A percentile compares a stretch with the other conserved stretches of the same genome.
phyloP scores from a whole-genome alignment of 768 basidiomycete genomes.

The Porphyrellus cyaneotinctus region DNA sequence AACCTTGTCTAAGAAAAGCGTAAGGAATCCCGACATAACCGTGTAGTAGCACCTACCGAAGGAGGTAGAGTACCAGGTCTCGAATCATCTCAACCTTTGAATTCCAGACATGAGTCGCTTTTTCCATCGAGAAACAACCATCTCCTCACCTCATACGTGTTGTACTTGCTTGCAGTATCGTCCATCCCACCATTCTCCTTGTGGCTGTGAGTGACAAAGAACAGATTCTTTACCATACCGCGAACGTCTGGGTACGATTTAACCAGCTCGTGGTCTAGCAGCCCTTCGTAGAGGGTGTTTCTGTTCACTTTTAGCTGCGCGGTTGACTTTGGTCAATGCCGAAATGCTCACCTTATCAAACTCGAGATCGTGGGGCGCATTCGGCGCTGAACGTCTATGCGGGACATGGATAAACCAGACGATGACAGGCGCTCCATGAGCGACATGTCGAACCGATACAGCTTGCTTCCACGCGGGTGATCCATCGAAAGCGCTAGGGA shows the following conservation, averaged over 20 bases:
- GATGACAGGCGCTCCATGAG: constrained; percentile 69
- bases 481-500: constrained; percentile 64
- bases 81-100: constrained; percentile 44
- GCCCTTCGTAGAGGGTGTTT: constrained; percentile 55
- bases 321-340: not conserved
- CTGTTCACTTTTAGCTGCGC: constrained; percentile 25
- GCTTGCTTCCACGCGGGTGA: constrained; percentile 45
- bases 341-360: constrained; percentile 30
- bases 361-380: constrained; percentile 71
- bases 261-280: constrained; percentile 57
- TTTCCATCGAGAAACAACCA: not conserved
- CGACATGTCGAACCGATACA: constrained; percentile 68
- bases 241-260: constrained; percentile 49
- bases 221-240: constrained; percentile 61
- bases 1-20: constrained; percentile 39
- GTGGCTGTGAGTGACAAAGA: constrained; percentile 62
- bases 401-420: constrained; percentile 60
- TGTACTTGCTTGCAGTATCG: constrained; percentile 64
- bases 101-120: constrained; percentile 1
- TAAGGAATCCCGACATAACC: not conserved
- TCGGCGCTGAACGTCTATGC: constrained; percentile 65
- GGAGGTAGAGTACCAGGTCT: constrained; percentile 51
- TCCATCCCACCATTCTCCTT: constrained; percentile 55
- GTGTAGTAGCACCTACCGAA: constrained; percentile 28
- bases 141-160: constrained; percentile 68